Evolutionary conservation across 768 basidiomycete genomes (phyloP), one percentile per base, ranked within the genome.

Genomic region (Fomitopsis serialis): DNA sequence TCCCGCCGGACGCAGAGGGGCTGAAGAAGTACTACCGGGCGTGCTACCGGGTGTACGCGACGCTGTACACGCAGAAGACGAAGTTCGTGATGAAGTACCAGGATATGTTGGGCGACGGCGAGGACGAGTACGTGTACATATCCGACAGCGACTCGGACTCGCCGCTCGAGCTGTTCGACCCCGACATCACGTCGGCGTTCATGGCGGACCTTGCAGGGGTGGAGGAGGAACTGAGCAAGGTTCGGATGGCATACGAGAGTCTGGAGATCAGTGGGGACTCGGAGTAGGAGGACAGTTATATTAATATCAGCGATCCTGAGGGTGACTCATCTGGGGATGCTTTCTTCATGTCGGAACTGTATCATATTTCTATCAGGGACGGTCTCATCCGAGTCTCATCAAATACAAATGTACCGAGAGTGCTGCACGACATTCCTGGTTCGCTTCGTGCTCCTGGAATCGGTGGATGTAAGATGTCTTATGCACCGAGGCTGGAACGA

Each of bases 11-110:
- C 58, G 81, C 72, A 49, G 72, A 72, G 2, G 70, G 69, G 23
- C 73, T 88, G 22, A 80, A 84, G 13, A 66, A 68, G 24, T 71
- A 74, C 45, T 89, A 88, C 55, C 73, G 74, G 35, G 59, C 68
- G 13, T 72, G 74, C 23, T 89, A 85, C 57, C 46, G 68, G 10
- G 72, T 77, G 35, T 87, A 87, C 57, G 55, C 83, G 42, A 60
- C 62, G 1, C 67, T 73, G 15, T 80, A 78, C 57, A 66, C 74
- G 29, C 69, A 75, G 61, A 63, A 85, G 45, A 63, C 75, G 22
- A 69, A 70, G 7, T 78, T 85, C 63, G 79, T 78, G 60, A 64
- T 68, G 45, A 79, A 76, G 61, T 71, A 83, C 27, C 76, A 81
- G 64, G 72, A 70, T n/a, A 63, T 84, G 46, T 62, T 87, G 37